phyloP scores from a whole-genome alignment of 345 rosid species.

The Aurinia saxatilis region DNA sequence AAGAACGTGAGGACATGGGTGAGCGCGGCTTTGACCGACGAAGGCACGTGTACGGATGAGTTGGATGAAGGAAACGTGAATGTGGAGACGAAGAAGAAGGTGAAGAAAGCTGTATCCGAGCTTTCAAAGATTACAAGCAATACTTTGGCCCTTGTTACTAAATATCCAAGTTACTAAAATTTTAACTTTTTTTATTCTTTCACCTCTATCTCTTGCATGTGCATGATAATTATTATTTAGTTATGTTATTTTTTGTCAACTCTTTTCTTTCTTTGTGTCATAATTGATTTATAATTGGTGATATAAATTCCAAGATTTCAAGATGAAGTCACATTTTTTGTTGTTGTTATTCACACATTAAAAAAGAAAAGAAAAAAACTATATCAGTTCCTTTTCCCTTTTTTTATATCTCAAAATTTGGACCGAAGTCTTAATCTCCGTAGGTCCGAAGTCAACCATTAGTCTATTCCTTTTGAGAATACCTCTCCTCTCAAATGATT shows the following conservation, averaged over 20 bases:
- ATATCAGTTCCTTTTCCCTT: too few relatives aligned
- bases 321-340: too few relatives aligned
- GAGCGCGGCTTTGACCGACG: slow-evolving; percentile 70
- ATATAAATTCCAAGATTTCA: background rate
- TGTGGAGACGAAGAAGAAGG: slow-evolving; percentile 33
- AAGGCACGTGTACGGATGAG: slow-evolving; percentile 59
- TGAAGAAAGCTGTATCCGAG: slow-evolving; percentile 32
- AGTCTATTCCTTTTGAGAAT: too few relatives aligned
- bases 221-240: background rate
- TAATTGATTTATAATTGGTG: background rate
- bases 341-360: too few relatives aligned
- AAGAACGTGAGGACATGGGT: slow-evolving; percentile 50
- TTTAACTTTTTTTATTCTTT: background rate
- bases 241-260: too few relatives aligned
- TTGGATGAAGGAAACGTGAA: slow-evolving; percentile 40
- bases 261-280: background rate
- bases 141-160: slow-evolving; percentile 54
- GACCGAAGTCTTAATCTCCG: too few relatives aligned
- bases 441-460: too few relatives aligned
- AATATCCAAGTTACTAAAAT: slow-evolving; percentile 4
- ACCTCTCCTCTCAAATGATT: too few relatives aligned
- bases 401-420: too few relatives aligned
- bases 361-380: too few relatives aligned
- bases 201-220: background rate
- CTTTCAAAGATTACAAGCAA: slow-evolving; percentile 52